Percentiles rank a stretch among this genome's conserved stretches.
Evolutionary conservation across 1,284 basidiomycete genomes (phyloP).

Genomic region (Wallemia hederae): DNA sequence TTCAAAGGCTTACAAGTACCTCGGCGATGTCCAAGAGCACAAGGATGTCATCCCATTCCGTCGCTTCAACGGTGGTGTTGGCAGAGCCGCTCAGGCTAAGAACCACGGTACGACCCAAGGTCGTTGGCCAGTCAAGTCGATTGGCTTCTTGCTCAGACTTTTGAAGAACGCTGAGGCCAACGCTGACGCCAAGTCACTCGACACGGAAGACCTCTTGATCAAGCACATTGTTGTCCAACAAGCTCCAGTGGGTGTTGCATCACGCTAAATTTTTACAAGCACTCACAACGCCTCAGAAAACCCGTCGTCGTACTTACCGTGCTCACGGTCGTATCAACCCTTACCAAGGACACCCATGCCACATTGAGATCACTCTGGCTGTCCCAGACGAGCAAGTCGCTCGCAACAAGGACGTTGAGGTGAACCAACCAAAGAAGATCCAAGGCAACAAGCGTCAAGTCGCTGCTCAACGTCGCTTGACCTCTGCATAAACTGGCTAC

Average conservation of each 20-base stretch:
- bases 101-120: slow-evolving; percentile 92
- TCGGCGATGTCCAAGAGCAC: slow-evolving; percentile 81
- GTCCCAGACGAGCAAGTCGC: slow-evolving; percentile 53
- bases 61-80: slow-evolving; percentile 86
- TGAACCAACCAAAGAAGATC: neutral
- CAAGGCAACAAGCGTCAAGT: neutral
- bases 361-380: slow-evolving; percentile 75
- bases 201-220: slow-evolving; percentile 71
- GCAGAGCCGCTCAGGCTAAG: slow-evolving; percentile 89
- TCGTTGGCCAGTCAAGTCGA: slow-evolving; percentile 99
- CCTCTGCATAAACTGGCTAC: neutral
- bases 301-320: slow-evolving; percentile 96
- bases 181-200: slow-evolving; percentile 89
- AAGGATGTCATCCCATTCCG: slow-evolving; percentile 94
- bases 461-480: neutral
- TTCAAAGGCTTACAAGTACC: slow-evolving; percentile 84
- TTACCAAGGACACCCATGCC: slow-evolving; percentile 71
- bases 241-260: slow-evolving; percentile 41
- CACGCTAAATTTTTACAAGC: slow-evolving; percentile 1
- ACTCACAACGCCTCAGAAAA: slow-evolving; percentile 34
- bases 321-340: slow-evolving; percentile 86
- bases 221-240: slow-evolving; percentile 96
- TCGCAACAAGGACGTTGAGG: slow-evolving; percentile 54
- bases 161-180: slow-evolving; percentile 99
- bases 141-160: slow-evolving; percentile 76